These are phyloP conservation scores for Sporothrix brasiliensis DNA, from an alignment of 2,329 filamentous ascomycete species.

Conservation along the genomic window DNA sequence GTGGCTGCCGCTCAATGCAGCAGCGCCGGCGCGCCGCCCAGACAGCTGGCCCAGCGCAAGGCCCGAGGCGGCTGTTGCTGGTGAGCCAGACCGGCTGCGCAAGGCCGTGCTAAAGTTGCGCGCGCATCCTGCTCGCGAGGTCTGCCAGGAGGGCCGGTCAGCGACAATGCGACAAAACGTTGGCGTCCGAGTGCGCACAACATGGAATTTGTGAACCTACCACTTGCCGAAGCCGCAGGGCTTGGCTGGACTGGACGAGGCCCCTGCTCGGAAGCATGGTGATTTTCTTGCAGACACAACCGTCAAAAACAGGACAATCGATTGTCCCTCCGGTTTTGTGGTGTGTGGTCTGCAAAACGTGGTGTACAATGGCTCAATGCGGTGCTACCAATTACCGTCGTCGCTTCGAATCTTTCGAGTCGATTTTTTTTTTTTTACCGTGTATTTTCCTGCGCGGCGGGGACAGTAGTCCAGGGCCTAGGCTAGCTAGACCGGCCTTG, in stretches of 20 bases:
- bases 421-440: slow-evolving; percentile 24
- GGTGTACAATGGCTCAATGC: background rate
- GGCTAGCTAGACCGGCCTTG: background rate
- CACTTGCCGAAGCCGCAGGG: slow-evolving; percentile 47
- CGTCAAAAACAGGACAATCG: background rate
- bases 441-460: slow-evolving; percentile 21
- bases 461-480: slow-evolving; percentile 5
- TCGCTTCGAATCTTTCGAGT: slow-evolving; percentile 9
- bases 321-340: background rate
- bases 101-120: slow-evolving; percentile 41
- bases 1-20: background rate
- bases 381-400: background rate
- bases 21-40: slow-evolving; percentile 31
- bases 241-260: slow-evolving; percentile 51
- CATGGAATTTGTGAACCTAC: slow-evolving; percentile 38
- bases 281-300: slow-evolving; percentile 2
- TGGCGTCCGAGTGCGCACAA: background rate
- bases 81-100: slow-evolving; percentile 34
- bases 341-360: background rate
- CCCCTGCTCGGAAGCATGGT: slow-evolving; percentile 60
- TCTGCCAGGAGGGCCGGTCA: background rate
- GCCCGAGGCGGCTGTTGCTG: background rate
- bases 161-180: background rate
- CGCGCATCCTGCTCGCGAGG: slow-evolving; percentile 12
- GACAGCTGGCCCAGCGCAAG: slow-evolving; percentile 27